phyloP scores from a whole-genome alignment of 331 rosid species.

The Acacia pycnantha region DNA sequence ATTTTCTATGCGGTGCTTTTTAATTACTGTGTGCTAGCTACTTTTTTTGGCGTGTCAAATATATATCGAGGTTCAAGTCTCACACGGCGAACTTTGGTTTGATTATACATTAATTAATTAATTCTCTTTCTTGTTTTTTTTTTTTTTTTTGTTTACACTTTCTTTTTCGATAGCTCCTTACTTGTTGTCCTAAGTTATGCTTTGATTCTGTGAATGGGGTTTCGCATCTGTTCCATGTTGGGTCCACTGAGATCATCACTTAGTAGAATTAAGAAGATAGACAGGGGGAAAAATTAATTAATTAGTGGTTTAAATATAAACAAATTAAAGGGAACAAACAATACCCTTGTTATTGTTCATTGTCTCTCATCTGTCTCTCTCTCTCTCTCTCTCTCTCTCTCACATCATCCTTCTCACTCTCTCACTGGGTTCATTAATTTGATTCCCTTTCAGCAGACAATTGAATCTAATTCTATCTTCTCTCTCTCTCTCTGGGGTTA shows the following conservation, averaged over 20 bases:
- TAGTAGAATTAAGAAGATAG: neutral
- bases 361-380: neutral
- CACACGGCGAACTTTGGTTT: slow-evolving; percentile 15
- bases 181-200: slow-evolving; percentile 19
- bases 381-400: slow-evolving; percentile 13
- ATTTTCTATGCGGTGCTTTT: slow-evolving; percentile 14
- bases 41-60: neutral
- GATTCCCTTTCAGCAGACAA: slow-evolving; percentile 34
- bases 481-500: slow-evolving; percentile 22
- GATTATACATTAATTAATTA: slow-evolving; percentile 7
- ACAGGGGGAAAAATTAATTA: neutral
- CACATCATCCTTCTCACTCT: neutral
- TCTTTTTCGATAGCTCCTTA: neutral
- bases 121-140: neutral
- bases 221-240: slow-evolving; percentile 50
- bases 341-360: neutral
- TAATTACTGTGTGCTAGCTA: neutral
- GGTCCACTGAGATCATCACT: slow-evolving; percentile 37
- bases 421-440: slow-evolving; percentile 27
- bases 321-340: neutral
- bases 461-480: slow-evolving; percentile 49
- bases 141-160: neutral
- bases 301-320: neutral
- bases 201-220: slow-evolving; percentile 41
- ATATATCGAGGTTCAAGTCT: neutral